Conservation (phyloP, 495 filamentous ascomycete genomes). For the Aspergillus saccharolyticus region DNA sequence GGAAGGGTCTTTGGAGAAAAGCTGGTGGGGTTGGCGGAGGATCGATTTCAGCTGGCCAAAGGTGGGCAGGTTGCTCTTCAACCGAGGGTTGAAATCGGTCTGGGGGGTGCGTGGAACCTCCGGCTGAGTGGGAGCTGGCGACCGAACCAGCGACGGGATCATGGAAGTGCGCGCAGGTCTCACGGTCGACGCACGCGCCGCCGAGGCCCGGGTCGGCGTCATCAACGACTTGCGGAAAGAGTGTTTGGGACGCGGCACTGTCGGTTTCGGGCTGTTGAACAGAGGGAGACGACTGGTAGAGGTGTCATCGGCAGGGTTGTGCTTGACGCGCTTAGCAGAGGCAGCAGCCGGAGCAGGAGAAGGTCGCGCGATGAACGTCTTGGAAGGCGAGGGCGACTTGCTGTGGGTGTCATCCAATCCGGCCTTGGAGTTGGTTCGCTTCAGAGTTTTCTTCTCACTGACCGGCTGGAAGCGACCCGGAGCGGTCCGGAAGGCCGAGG, state of each 20-base stretch:
- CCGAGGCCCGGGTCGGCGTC: constrained; percentile 77
- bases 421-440: constrained; percentile 72
- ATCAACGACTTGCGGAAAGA: constrained; percentile 49
- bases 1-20: constrained; percentile 55
- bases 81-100: constrained; percentile 43
- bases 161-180: constrained; percentile 52
- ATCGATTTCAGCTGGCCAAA: constrained; percentile 54
- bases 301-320: constrained; percentile 52
- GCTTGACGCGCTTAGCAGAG: constrained; percentile 59
- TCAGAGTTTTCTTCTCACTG: constrained; percentile 46
- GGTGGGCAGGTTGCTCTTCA: constrained; percentile 40
- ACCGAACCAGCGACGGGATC: constrained; percentile 50
- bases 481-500: constrained; percentile 69
- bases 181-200: constrained; percentile 51
- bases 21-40: constrained; percentile 53
- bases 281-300: constrained; percentile 44
- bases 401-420: constrained; percentile 55
- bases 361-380: constrained; percentile 28
- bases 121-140: constrained; percentile 42
- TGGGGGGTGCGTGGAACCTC: constrained; percentile 40
- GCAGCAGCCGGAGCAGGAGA: constrained; percentile 24
- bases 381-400: constrained; percentile 26
- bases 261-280: constrained; percentile 38
- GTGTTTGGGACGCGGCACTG: constrained; percentile 32
- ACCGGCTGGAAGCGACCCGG: constrained; percentile 52